phyloP scores from a whole-genome alignment of 257 asterid genomes.

The Solanum pinnatisectum region DNA sequence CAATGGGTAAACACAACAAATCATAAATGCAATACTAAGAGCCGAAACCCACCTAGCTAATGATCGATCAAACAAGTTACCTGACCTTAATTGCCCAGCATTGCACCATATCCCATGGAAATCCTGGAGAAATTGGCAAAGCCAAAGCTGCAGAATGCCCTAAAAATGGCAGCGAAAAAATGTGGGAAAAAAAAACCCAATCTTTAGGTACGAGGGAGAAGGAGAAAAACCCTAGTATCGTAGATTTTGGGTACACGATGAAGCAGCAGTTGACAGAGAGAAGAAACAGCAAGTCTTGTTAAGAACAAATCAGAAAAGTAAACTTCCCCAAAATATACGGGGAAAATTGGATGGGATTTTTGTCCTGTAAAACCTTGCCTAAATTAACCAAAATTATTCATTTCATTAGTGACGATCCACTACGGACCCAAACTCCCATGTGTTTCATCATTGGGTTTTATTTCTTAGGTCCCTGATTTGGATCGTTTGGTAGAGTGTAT shows the following conservation, averaged over 20 bases:
- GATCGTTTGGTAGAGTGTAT: neutral
- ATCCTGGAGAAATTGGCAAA: neutral
- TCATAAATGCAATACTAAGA: neutral
- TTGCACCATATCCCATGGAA: neutral
- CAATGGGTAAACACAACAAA: neutral
- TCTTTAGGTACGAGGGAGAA: neutral
- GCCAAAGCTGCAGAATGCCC: neutral
- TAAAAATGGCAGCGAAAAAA: neutral
- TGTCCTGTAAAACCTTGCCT: neutral
- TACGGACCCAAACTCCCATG: neutral
- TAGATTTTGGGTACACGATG: neutral
- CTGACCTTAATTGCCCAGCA: neutral
- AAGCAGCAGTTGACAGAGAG: neutral
- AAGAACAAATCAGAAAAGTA: neutral
- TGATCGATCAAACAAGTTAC: neutral
- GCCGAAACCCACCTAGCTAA: neutral
- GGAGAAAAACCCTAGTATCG: neutral
- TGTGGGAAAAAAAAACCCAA: neutral
- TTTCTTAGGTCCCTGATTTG: no score
- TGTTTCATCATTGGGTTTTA: neutral
- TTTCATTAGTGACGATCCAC: neutral
- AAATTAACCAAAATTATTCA: neutral
- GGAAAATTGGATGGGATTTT: neutral
- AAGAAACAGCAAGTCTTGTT: neutral
- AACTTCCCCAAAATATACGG: neutral